Evolutionary conservation across 176 grass and related monocot genomes (phyloP), one percentile per base, ranked within the genome.

Genomic region (Triticum monococcum): DNA sequence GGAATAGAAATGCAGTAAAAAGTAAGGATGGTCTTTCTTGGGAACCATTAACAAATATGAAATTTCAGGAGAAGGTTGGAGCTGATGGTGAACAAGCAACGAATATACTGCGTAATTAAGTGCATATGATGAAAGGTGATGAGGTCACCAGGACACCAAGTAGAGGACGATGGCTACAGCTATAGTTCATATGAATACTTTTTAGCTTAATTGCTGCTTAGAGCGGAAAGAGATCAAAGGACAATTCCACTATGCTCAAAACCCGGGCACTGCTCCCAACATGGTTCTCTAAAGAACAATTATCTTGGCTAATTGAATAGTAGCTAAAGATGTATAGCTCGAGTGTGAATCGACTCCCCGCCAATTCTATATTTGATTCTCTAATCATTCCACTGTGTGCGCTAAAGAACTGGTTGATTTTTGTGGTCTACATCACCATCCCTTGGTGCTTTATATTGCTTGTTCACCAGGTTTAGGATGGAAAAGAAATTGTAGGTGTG

Each of bases 181-280:
- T 80, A 73, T 67, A 74, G 69, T 64, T 26, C 36, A 60, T 88
- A 90, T 90, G 82, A 72, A 26, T 84, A 68, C 54, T 90, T 87
- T 87, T 90, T 83, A 31, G 37, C 73, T 63, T 82, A 82, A 61
- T 85, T 88, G 88, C 85, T 85, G 88, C 79, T 79, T 93, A 75
- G 88, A 61, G 88, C 82, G 41, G 82, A 90, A 93, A 93, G 91
- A 82, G 79, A 93, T 79, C 67, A 90, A 90, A 90, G 85, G 77
- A 64, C 33, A 65, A 69, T 68, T 78, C 91, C 91, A 93, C 88
- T 69, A 62, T 69, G 72, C 91, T 79, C 38, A 90, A 54, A 93
- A 93, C 83, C 79, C 75, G 91, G 91, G 81, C 86, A 76, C 83
- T 80, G 86, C 79, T 62, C 83, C 80, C 88, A 14, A 83, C 23